phyloP scores from a whole-genome alignment of 176 grass and related monocot genomes.

The Musa schizocarpa region DNA sequence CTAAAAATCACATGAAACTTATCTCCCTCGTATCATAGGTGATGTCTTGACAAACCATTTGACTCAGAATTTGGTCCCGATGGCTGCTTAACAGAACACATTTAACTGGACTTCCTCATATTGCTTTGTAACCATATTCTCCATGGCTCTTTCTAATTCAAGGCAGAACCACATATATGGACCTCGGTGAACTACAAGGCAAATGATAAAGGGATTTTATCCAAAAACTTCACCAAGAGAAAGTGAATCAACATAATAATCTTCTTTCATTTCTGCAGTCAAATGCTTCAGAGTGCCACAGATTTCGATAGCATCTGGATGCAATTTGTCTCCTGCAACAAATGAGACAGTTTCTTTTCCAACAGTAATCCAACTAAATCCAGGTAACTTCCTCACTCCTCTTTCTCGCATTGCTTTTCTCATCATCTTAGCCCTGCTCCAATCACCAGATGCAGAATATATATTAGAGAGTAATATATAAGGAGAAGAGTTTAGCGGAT shows the following conservation, averaged over 20 bases:
- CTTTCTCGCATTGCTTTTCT: slow-evolving; percentile 56
- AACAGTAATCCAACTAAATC: slow-evolving; percentile 57
- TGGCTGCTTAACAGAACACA: no score
- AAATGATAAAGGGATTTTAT: slow-evolving; percentile 5
- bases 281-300: slow-evolving; percentile 36
- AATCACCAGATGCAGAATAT: slow-evolving; percentile 62
- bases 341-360: slow-evolving; percentile 45
- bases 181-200: background rate
- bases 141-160: background rate
- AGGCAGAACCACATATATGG: background rate
- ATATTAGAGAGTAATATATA: slow-evolving; percentile 54
- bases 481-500: slow-evolving; percentile 44
- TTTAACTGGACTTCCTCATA: no score
- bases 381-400: slow-evolving; percentile 50
- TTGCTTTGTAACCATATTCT: no score
- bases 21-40: no score
- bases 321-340: slow-evolving; percentile 51
- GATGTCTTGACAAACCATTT: no score
- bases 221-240: slow-evolving; percentile 20
- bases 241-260: slow-evolving; percentile 25
- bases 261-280: slow-evolving; percentile 38
- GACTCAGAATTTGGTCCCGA: no score
- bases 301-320: slow-evolving; percentile 31
- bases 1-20: no score
- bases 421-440: slow-evolving; percentile 41